Base-by-base conservation (phyloP, 2,329 filamentous ascomycete genomes). In the Trichoderma arundinaceum region DNA sequence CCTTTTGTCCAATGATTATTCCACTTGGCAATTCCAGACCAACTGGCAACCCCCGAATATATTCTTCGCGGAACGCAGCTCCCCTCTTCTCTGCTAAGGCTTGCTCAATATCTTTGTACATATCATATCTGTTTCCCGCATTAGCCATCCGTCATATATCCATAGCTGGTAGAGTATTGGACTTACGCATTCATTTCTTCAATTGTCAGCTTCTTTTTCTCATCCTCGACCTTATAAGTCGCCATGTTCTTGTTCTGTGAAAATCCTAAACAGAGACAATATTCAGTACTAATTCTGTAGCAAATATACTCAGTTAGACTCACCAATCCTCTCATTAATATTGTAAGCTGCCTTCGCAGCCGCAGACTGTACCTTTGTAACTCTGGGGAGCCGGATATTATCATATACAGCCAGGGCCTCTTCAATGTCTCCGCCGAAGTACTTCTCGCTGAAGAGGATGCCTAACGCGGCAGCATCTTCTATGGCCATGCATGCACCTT, bases 401-500 rank as follows among this genome's bases (percentile, higher is more conserved):
- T 85, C 76, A 69, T 88, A 88, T 1, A 83, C 76, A 2, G 74
- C 72, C 1, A 88, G 78, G 0, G 82, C 73, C 60, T 85, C 77
- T 0, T 69, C 71, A 15, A 88, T 72, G 66, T 86, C 77, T 3
- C 83, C 83, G 7, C 72, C 69, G 66, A 84, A 84, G 68, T 81
- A 75, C 7, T 72, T 70, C 68, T 76, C 74, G 73, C 77, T 82
- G 72, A 90, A 90, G 0, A 90, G 66, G 15, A 90, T 85, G 0
- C 88, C 88, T 0, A 90, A 74, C 0, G 86, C 86, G 0, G 85
- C 88, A 0, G 86, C 86, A 67, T 90, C 88, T 72, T 90, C 88
- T 51, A 90, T 88, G 0, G 88, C 87, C 86, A 88, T 88, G 69
- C 87, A 89, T 0, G 88, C 88, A 4, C 88, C 88, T 74, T 91